Percentiles rank a stretch among this genome's conserved stretches.
phyloP scores from a whole-genome alignment of 2,329 filamentous ascomycete genomes.

The Clonostachys chloroleuca region DNA sequence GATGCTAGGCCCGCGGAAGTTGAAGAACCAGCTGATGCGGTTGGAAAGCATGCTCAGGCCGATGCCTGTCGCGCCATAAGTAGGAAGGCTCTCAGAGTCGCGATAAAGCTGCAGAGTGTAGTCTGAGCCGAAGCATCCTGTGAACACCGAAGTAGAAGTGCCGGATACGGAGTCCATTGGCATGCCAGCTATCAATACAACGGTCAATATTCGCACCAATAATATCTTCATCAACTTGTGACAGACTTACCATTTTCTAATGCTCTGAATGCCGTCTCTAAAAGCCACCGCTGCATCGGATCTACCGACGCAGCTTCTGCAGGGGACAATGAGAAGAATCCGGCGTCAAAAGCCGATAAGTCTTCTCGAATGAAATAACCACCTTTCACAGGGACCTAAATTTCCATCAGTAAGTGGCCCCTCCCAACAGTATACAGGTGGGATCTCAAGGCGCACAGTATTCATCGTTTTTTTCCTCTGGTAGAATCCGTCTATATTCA shows the following conservation, averaged over 20 bases:
- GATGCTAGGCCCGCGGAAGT: slow-evolving; percentile 25
- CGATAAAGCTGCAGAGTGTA: neutral
- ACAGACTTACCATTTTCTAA: slow-evolving; percentile 6
- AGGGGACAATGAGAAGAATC: slow-evolving; percentile 12
- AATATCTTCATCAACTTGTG: neutral
- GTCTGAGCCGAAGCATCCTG: neutral
- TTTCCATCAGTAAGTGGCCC: neutral
- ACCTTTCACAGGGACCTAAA: neutral
- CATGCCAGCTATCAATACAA: slow-evolving; percentile 3
- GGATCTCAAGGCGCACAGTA: too few relatives aligned
- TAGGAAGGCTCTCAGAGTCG: neutral
- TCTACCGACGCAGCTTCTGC: slow-evolving; percentile 14
- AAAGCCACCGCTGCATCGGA: slow-evolving; percentile 12
- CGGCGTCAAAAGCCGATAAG: slow-evolving; percentile 4
- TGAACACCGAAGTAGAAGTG: neutral
- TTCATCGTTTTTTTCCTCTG: neutral
- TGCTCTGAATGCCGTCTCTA: slow-evolving; percentile 5
- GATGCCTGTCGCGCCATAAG: slow-evolving; percentile 16
- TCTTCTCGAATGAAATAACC: slow-evolving; percentile 4
- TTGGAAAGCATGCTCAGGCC: slow-evolving; percentile 21
- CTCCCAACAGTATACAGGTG: too few relatives aligned
- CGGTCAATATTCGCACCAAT: neutral
- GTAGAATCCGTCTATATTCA: neutral
- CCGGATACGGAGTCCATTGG: slow-evolving; percentile 1
- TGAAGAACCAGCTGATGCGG: slow-evolving; percentile 28